These are phyloP conservation scores for Suillus clintonianus DNA, from an alignment of 768 basidiomycete genomes.

Conservation along the genomic window DNA sequence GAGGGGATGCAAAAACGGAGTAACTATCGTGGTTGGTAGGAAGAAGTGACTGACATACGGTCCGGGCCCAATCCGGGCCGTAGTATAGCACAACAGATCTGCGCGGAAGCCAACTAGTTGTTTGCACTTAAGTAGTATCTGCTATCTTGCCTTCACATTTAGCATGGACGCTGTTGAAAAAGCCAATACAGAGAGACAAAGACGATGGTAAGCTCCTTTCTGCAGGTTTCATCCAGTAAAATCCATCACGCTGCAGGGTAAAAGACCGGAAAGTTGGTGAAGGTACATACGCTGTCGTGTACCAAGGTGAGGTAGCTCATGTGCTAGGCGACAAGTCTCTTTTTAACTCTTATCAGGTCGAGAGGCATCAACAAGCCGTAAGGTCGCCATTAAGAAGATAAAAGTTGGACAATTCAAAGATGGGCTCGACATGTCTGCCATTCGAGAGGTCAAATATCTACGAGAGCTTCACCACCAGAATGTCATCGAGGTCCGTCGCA, in stretches of 20 bases:
- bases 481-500: conserved; percentile 76
- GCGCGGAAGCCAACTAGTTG: no score
- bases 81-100: not conserved
- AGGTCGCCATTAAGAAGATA: conserved; percentile 97
- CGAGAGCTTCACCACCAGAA: conserved; percentile 94
- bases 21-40: not conserved
- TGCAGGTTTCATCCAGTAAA: not conserved
- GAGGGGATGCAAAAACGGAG: not conserved
- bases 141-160: not conserved
- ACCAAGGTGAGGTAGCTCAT: conserved; percentile 61
- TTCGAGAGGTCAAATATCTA: conserved; percentile 96
- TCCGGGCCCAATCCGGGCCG: not conserved
- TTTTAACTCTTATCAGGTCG: conserved; percentile 49
- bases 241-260: conserved; percentile 46
- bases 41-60: no score
- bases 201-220: conserved; percentile 51
- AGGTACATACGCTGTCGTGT: conserved; percentile 96
- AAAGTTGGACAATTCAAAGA: conserved; percentile 97
- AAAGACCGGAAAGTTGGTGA: conserved; percentile 86
- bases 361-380: conserved; percentile 72
- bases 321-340: conserved; percentile 10
- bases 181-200: conserved; percentile 73
- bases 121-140: no score
- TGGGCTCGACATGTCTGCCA: conserved; percentile 97
- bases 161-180: conserved; percentile 82